phyloP scores from a whole-genome alignment of 179 eudicot species.

The Heliamphora pulchella region DNA sequence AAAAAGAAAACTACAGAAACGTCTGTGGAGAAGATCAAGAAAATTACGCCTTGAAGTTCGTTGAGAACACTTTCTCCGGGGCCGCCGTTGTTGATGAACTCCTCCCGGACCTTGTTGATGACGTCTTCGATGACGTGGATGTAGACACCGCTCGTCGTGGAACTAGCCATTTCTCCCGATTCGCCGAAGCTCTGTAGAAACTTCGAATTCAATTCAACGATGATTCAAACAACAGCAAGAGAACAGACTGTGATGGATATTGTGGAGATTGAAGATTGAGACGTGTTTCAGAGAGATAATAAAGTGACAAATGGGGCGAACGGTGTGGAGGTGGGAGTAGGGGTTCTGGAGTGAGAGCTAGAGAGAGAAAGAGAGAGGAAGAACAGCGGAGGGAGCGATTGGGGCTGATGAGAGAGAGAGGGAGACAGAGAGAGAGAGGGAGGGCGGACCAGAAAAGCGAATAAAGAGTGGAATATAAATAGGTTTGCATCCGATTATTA shows the following conservation, averaged over 20 bases:
- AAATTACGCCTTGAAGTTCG: conserved; percentile 63
- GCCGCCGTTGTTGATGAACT: conserved; percentile 56
- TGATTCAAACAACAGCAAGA: neutral
- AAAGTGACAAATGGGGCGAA: neutral
- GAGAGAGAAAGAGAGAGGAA: neutral
- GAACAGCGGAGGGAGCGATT: neutral
- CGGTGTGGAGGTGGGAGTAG: neutral
- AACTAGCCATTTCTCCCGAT: conserved; percentile 43
- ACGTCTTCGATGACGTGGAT: conserved; percentile 82
- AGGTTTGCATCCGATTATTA: conserved; percentile 80
- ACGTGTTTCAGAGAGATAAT: neutral
- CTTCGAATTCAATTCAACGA: neutral
- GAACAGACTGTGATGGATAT: neutral
- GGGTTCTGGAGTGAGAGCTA: neutral
- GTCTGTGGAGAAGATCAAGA: neutral
- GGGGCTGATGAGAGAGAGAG: neutral
- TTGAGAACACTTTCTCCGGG: conserved; percentile 67
- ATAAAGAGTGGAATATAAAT: conserved; percentile 69
- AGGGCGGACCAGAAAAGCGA: conserved; percentile 26
- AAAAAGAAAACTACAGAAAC: conserved; percentile 10
- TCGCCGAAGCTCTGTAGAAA: neutral
- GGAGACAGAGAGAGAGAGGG: conserved; percentile 21
- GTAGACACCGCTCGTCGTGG: conserved; percentile 73
- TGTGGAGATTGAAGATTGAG: neutral
- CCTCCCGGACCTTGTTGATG: conserved; percentile 75